Evolutionary conservation across 2,329 filamentous ascomycete genomes (phyloP).

Genomic region (Daldinia sp.): DNA sequence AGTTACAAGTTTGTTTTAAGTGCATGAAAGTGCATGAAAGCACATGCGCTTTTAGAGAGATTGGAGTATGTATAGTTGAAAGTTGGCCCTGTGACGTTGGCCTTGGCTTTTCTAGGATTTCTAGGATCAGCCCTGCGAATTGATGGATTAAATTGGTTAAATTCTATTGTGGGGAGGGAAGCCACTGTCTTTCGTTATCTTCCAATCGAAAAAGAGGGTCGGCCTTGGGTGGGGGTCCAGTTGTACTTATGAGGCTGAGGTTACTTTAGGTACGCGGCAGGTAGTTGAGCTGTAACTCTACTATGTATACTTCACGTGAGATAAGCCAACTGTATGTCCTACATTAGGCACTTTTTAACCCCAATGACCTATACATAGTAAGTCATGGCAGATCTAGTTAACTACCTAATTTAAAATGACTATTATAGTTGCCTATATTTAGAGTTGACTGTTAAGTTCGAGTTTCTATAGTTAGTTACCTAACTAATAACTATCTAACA

Average conservation of each 20-base stretch:
- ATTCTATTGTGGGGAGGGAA: conserved; percentile 30
- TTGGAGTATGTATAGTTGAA: conserved; percentile 2
- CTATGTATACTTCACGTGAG: conserved; percentile 7
- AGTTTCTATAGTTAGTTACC: no score
- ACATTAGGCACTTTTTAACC: neutral
- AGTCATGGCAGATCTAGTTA: no score
- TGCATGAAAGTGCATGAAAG: conserved; percentile 14
- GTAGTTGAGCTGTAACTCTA: neutral
- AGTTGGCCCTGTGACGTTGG: conserved; percentile 39
- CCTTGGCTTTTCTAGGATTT: conserved; percentile 11
- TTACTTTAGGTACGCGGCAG: neutral
- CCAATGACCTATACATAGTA: neutral
- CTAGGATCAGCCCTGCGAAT: conserved; percentile 39
- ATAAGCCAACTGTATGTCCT: neutral
- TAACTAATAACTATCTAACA: no score
- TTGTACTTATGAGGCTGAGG: conserved; percentile 40
- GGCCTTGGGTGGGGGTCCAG: conserved; percentile 23
- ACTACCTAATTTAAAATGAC: no score
- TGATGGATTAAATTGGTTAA: conserved; percentile 39
- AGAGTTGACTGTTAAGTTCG: no score
- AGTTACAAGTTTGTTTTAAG: conserved; percentile 15
- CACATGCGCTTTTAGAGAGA: conserved; percentile 15
- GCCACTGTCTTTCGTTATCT: conserved; percentile 15
- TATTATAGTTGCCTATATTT: no score
- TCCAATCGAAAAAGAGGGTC: conserved; percentile 27